These are phyloP conservation scores for Hura crepitans DNA, from an alignment of 441 rosid species.

Conservation along the genomic window DNA sequence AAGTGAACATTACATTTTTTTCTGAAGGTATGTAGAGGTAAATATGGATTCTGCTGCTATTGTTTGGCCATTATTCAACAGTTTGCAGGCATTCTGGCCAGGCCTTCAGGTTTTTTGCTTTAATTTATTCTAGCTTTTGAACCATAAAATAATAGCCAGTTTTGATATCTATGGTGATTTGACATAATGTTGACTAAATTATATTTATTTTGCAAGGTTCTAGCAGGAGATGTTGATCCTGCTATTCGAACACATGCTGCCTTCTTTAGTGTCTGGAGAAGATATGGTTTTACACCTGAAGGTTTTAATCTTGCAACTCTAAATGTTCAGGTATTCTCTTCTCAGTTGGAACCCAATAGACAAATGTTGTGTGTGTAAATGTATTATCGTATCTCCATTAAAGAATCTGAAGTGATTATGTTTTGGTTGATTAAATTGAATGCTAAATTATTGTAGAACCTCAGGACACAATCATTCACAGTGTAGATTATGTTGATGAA, in stretches of 20 bases:
- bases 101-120: conserved; percentile 76
- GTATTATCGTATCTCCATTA: too few relatives aligned
- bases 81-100: conserved; percentile 99
- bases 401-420: background rate
- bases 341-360: background rate
- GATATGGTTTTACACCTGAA: conserved; percentile 93
- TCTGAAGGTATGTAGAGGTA: conserved; percentile 96
- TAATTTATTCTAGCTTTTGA: conserved; percentile 12
- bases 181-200: conserved; percentile 15
- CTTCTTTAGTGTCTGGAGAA: conserved; percentile 92
- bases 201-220: conserved; percentile 52
- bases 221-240: conserved; percentile 94
- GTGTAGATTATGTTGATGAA: background rate
- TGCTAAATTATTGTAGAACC: background rate
- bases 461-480: background rate
- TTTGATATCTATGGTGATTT: conserved; percentile 3
- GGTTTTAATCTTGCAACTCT: conserved; percentile 93
- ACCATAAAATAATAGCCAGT: background rate
- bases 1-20: conserved; percentile 19
- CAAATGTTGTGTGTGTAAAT: background rate
- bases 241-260: conserved; percentile 97
- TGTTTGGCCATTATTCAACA: conserved; percentile 95
- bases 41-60: conserved; percentile 99
- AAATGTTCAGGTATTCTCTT: conserved; percentile 51
- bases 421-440: background rate